Evolutionary conservation across 331 rosid species (phyloP).

Genomic region (Pyracantha coccinea): DNA sequence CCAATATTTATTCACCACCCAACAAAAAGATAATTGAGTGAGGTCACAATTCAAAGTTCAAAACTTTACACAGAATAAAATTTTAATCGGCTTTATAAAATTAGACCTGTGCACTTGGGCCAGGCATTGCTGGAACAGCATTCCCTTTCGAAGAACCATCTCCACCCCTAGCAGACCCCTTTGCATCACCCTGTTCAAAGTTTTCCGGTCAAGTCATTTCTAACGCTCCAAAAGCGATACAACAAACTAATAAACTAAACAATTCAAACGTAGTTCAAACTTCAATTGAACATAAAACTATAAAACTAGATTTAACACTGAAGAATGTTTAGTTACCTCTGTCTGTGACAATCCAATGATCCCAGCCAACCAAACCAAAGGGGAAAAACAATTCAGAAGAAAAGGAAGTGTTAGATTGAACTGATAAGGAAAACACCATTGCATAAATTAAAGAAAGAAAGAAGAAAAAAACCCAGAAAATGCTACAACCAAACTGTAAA

Average conservation of each 20-base stretch:
- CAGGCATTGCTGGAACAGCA: slow-evolving; percentile 38
- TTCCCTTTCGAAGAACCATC: slow-evolving; percentile 68
- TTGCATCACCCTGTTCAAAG: slow-evolving; percentile 71
- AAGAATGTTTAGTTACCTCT: slow-evolving; percentile 49
- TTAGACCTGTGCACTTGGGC: slow-evolving; percentile 64
- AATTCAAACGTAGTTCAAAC: background rate
- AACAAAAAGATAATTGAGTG: slow-evolving; percentile 6
- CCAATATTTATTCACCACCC: slow-evolving; percentile 21
- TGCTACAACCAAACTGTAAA: background rate
- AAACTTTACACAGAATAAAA: background rate
- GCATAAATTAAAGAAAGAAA: background rate
- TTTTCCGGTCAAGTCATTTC: slow-evolving; percentile 17
- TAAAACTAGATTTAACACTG: background rate
- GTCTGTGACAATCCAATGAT: slow-evolving; percentile 34
- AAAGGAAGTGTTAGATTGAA: slow-evolving; percentile 35
- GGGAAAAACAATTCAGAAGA: slow-evolving; percentile 2
- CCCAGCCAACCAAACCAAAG: slow-evolving; percentile 18
- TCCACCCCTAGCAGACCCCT: slow-evolving; percentile 76
- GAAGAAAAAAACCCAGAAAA: background rate
- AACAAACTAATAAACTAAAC: background rate
- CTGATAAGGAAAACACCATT: background rate
- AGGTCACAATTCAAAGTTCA: background rate
- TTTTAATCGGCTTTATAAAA: background rate
- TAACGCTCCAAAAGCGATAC: background rate
- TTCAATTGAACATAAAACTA: background rate